Conservation (phyloP, 768 basidiomycete genomes). For the Tylopilus rubrobrunneus region DNA sequence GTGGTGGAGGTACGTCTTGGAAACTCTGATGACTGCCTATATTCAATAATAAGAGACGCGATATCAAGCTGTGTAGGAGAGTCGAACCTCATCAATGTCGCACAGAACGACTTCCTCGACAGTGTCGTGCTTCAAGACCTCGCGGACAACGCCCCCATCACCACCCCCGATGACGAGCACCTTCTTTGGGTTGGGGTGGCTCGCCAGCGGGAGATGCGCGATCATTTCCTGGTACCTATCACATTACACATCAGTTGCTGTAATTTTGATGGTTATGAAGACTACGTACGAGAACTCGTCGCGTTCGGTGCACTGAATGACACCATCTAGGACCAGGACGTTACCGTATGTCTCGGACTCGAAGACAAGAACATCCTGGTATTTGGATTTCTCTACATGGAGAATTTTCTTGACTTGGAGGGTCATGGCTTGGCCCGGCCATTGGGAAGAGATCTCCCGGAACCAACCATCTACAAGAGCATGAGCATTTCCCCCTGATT, state of each 20-base stretch:
- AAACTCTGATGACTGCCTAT: constrained; percentile 32
- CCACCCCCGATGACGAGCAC: too few species aligned
- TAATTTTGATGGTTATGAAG: neutral
- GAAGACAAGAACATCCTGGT: constrained; percentile 97
- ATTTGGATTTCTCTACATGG: constrained; percentile 88
- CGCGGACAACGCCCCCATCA: constrained; percentile 53
- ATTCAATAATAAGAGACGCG: neutral
- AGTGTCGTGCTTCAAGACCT: constrained; percentile 89
- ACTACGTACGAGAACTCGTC: too few species aligned
- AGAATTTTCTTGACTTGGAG: constrained; percentile 94
- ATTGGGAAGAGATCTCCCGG: constrained; percentile 90
- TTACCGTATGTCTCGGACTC: constrained; percentile 95
- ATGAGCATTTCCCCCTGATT: neutral
- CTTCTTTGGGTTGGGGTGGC: too few species aligned
- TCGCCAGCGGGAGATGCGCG: constrained; percentile 14
- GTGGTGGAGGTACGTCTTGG: too few species aligned
- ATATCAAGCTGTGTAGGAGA: neutral
- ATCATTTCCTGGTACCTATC: constrained; percentile 98
- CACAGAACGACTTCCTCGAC: constrained; percentile 92
- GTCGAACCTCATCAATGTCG: constrained; percentile 89
- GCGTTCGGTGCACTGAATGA: constrained; percentile 66
- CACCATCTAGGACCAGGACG: constrained; percentile 91
- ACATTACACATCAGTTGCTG: neutral
- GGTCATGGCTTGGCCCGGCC: constrained; percentile 98
- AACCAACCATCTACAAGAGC: constrained; percentile 81